Conservation (phyloP, 768 basidiomycete genomes). For the Leccinellum albellum region DNA sequence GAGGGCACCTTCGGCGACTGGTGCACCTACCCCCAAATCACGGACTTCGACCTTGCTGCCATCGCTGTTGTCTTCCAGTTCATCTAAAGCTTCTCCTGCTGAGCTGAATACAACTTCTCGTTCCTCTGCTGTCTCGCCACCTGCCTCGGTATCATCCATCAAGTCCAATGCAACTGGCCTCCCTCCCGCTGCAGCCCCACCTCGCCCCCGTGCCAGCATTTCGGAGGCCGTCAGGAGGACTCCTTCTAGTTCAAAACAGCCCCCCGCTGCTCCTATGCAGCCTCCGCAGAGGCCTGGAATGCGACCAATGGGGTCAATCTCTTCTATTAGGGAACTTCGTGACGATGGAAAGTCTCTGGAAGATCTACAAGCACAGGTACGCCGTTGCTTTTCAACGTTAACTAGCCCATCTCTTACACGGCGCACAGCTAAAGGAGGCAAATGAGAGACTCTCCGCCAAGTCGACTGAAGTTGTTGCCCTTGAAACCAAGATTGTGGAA, state of each 20-base stretch:
- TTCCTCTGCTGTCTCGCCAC: slow-evolving; percentile 54
- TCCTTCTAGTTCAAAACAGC: slow-evolving; percentile 37
- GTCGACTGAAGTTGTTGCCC: slow-evolving; percentile 42
- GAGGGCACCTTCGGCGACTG: slow-evolving; percentile 38
- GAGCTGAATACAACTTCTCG: slow-evolving; percentile 36
- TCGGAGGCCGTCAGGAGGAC: slow-evolving; percentile 62
- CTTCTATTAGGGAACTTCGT: slow-evolving; percentile 70
- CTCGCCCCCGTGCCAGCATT: slow-evolving; percentile 63
- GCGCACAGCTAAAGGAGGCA: slow-evolving; percentile 55
- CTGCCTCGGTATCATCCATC: slow-evolving; percentile 46
- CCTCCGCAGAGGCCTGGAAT: slow-evolving; percentile 39
- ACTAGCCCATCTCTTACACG: neutral
- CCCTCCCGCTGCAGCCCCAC: slow-evolving; percentile 23
- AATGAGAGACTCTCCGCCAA: slow-evolving; percentile 52
- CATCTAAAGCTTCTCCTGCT: slow-evolving; percentile 16
- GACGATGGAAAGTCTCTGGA: slow-evolving; percentile 56
- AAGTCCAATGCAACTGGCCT: slow-evolving; percentile 36
- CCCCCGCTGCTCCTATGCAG: slow-evolving; percentile 18
- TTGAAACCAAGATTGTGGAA: slow-evolving; percentile 51
- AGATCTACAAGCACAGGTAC: slow-evolving; percentile 60
- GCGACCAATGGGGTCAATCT: slow-evolving; percentile 56
- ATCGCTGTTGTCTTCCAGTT: slow-evolving; percentile 20
- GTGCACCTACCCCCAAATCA: slow-evolving; percentile 38
- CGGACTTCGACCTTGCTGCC: slow-evolving; percentile 29
- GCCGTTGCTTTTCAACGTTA: slow-evolving; percentile 2